Conservation (phyloP, 2,329 filamentous ascomycete species). For the Chrysosphaeria jannelii region DNA sequence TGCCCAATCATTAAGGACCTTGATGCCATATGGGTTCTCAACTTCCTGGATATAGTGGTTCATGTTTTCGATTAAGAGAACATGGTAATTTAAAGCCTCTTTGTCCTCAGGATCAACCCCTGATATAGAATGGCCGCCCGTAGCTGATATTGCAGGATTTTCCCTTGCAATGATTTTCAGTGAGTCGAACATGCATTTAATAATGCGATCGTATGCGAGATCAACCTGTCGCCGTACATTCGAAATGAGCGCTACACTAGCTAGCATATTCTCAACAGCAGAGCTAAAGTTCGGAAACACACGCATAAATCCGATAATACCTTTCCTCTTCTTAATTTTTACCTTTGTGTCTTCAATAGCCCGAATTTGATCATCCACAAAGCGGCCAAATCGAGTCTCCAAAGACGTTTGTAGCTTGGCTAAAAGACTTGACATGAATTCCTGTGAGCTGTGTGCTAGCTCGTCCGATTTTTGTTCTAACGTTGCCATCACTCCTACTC, state of each 20-base stretch:
- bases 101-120: conserved; percentile 51
- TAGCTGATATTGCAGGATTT: conserved; percentile 15
- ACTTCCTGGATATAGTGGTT: conserved; percentile 90
- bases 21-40: conserved; percentile 35
- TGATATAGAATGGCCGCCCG: too few relatives aligned
- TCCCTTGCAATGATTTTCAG: conserved; percentile 73
- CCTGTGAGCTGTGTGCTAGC: conserved; percentile 72
- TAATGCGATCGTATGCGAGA: conserved; percentile 61
- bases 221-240: conserved; percentile 52
- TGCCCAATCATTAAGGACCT: conserved; percentile 59
- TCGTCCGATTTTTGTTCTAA: conserved; percentile 54
- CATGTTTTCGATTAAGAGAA: conserved; percentile 95
- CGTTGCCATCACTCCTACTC: conserved; percentile 55
- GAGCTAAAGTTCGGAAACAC: conserved; percentile 70
- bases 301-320: conserved; percentile 82
- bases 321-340: conserved; percentile 95
- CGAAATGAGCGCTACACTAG: conserved; percentile 20
- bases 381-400: conserved; percentile 50
- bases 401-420: conserved; percentile 53
- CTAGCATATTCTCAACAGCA: conserved; percentile 59
- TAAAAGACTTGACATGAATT: conserved; percentile 51
- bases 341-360: conserved; percentile 96
- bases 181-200: conserved; percentile 90
- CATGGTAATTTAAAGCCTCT: conserved; percentile 88
- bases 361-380: conserved; percentile 80